Evolutionary conservation across 23 red algal genomes (phyloP), one percentile per base, ranked within the genome.

Genomic region (Cyanidioschyzon merolae): DNA sequence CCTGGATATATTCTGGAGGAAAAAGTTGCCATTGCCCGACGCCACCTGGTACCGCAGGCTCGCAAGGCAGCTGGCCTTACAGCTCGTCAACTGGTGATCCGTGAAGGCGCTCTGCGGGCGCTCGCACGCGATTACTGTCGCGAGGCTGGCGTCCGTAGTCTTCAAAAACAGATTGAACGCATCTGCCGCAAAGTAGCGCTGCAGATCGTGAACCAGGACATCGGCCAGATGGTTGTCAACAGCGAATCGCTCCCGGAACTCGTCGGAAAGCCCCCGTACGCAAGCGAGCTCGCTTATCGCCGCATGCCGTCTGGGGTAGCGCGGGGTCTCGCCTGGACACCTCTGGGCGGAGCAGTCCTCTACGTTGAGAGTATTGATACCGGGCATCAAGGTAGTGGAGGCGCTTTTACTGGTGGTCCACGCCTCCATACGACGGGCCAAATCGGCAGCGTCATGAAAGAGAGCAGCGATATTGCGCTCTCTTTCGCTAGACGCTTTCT

Each of bases 361-460:
- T 90, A 96, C 37, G 86, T 96, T 57, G 92, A 96, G 80, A 79
- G 75, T 76, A 87, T 96, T 67, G 77, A 83, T 50, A 74, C 75
- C 37, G 79, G 68, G 16, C 39, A 85, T 25, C 35, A 78, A 17
- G 16, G 57, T 57, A 40, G 75, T 18, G 50, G 50, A 12, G 50
- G 50, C 24, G 37, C 38, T 18, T 38, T 38, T 1, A 79, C 45
- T 40, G 78, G 41, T 30, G 59, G 68, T 30, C 45, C 58, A 17
- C 38, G 58, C n/a, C 34, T 86, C 40, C 85, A 90, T 21, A 77
- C 86, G 1, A 90, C 92, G 2, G 92, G 92, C 39, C 83, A 90
- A 39, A 75, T 96, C 26, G 92, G 92, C 58, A 85, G 90, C 50
- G 92, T 96, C 31, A 96, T 96, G 92, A 90, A 86, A 67, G 92